Evolutionary conservation across 192 early-diverging fungal genomes (phyloP), one percentile per base, ranked within the genome.

Genomic region (Dissophora ornata): DNA sequence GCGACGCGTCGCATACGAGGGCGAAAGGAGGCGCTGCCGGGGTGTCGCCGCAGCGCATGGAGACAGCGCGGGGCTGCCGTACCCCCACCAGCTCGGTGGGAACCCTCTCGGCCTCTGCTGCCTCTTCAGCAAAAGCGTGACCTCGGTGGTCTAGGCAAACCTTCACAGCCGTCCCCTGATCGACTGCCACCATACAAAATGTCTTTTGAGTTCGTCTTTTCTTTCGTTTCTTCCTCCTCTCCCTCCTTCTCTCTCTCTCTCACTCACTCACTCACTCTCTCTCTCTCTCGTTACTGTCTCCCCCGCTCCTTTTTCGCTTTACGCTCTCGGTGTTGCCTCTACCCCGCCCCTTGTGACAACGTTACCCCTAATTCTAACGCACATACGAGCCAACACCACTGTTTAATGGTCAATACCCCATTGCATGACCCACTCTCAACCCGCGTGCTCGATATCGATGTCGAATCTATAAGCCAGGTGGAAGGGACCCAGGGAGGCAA

Each of bases 331-430:
- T 34, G n/a, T 42, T 28, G 34, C 50, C 5, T 45, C 60, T 30
- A 32, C 21, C 12, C 25, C 29, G 18, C 18, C 45, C 48, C 13
- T 16, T 10, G 38, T 33, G n/a, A n/a, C n/a, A n/a, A n/a, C n/a
- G n/a, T n/a, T n/a, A n/a, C n/a, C n/a, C n/a, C n/a, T n/a, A n/a
- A 11, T 26, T 21, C 34, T n/a, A 10, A 16, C 60, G 21, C 60
- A 26, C 34, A 5, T 9, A n/a, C 25, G 11, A 2, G 4, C 40
- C n/a, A 33, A 41, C 64, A 44, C 58, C 22, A 53, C 38, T 57
- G 64, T 77, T 77, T 67, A 67, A 77, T 77, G 73, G 64, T 62
- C 64, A 52, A 67, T 64, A 62, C 58, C 65, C 59, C 57, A 47
- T 51, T 57, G 38, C 47, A 75, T 75, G 73, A 67, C 53, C 57